Base-by-base conservation (phyloP, 306 rosid genomes). In the Gastrolobium villosum region DNA sequence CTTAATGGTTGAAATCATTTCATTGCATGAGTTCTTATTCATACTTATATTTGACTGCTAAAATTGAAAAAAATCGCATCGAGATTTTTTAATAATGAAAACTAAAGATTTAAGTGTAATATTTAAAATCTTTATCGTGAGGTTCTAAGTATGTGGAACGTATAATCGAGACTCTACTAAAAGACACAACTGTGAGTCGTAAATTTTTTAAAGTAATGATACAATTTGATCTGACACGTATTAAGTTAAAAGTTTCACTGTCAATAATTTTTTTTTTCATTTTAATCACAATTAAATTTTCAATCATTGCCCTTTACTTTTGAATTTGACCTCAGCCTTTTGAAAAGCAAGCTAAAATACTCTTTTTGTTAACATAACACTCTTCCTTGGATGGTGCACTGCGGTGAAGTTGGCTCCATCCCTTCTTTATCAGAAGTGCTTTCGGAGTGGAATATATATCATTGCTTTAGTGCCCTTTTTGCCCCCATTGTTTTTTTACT, bases 291-390 rank as follows among this genome's bases (percentile, higher is more conserved):
- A 48, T 4, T 48, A 11, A 11, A 11, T 48, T 11, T 48, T 48
- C 55, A 45, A 11, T 66, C 72, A 66, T 44, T 3, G 41, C 36
- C 41, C 41, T 45, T 45, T 66, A 66, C 56, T 66, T 66, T 45
- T 28, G 56, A 66, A 66, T 45, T 44, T 66, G 28, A 30, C 56
- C 36, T 31, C 41, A 30, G 10, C 72, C 56, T 67, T 67, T 67
- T 11, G 56, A 7, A 45, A 45, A 68, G 43, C 46, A 46, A 68
- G 59, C 31, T 13, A 46, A 68, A 67, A 48, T 46, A 30, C n/a
- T 11, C 9, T 32, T 48, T 68, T 31, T 10, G 48, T 13, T 11
- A 48, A 50, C 34, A 49, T 2, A 69, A 69, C 61, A 6, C 59
- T 35, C 63, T 30, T 45, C 56, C 9, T 45, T 13, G 43, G n/a